These are phyloP conservation scores for Paecilomyces sp. DNA, from an alignment of 2,329 filamentous ascomycete species.

Conservation along the genomic window DNA sequence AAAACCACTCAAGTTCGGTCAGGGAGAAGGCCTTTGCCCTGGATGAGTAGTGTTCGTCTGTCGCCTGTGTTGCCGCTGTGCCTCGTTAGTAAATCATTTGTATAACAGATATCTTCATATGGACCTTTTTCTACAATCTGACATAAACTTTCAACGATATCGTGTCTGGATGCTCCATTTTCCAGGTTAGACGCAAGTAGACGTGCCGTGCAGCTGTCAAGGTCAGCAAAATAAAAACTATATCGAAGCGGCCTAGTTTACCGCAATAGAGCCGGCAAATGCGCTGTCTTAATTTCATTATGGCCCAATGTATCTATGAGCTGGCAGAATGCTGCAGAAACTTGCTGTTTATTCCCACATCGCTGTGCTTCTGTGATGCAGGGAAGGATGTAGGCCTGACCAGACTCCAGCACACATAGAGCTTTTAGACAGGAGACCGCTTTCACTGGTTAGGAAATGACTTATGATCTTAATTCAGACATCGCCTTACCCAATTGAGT, in stretches of 20 bases:
- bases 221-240: constrained; percentile 3
- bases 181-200: constrained; percentile 39
- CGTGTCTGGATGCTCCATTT: constrained; percentile 12
- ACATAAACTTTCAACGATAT: constrained; percentile 45
- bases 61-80: constrained; percentile 39
- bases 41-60: constrained; percentile 31
- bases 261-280: constrained; percentile 59
- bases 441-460: constrained; percentile 38
- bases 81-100: constrained; percentile 25
- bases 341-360: constrained; percentile 53
- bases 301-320: constrained; percentile 40
- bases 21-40: constrained; percentile 50
- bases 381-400: constrained; percentile 64
- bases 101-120: constrained; percentile 3
- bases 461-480: constrained; percentile 43
- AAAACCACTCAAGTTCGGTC: constrained; percentile 75
- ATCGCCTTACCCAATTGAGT: constrained; percentile 45
- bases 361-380: constrained; percentile 72
- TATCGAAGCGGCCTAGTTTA: constrained; percentile 41
- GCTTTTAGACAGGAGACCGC: constrained; percentile 52
- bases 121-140: constrained; percentile 46
- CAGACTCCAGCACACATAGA: constrained; percentile 50
- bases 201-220: constrained; percentile 36
- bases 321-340: constrained; percentile 52
- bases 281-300: constrained; percentile 9